A percentile compares a stretch with the other conserved stretches of the same genome.
Conservation (phyloP, 169 alveolate genomes). For the Plasmodium reichenowi region DNA sequence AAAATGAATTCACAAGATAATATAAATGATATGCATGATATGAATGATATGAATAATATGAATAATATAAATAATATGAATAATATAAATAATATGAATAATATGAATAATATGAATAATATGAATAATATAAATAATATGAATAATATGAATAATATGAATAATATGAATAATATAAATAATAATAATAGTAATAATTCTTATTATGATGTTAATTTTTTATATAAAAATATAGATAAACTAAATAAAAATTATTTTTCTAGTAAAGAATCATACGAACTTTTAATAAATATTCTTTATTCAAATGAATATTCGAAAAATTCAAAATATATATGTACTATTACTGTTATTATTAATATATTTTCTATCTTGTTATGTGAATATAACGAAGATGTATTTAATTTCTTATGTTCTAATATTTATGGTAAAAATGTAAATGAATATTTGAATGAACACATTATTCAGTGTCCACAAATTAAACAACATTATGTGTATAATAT, state of each 20-base stretch:
- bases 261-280: constrained; percentile 16
- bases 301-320: constrained; percentile 45
- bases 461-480: constrained; percentile 7
- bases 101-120: not conserved
- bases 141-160: not conserved
- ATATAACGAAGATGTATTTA: constrained; percentile 42
- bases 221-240: constrained; percentile 33
- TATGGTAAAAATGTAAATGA: constrained; percentile 39
- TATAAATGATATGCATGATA: not conserved
- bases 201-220: not conserved
- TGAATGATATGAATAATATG: not conserved
- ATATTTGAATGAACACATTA: constrained; percentile 7
- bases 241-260: constrained; percentile 18
- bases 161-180: not conserved
- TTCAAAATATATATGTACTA: constrained; percentile 57
- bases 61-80: not conserved
- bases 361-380: constrained; percentile 56
- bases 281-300: constrained; percentile 36
- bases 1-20: not conserved
- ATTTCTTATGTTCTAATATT: constrained; percentile 38
- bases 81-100: not conserved
- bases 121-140: not conserved
- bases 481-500: constrained; percentile 48
- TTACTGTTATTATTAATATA: constrained; percentile 60
- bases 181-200: not conserved